A percentile compares a stretch with the other conserved stretches of the same genome.
These are phyloP conservation scores for Lupinus albus DNA, from an alignment of 306 rosid genomes.

Conservation along the genomic window DNA sequence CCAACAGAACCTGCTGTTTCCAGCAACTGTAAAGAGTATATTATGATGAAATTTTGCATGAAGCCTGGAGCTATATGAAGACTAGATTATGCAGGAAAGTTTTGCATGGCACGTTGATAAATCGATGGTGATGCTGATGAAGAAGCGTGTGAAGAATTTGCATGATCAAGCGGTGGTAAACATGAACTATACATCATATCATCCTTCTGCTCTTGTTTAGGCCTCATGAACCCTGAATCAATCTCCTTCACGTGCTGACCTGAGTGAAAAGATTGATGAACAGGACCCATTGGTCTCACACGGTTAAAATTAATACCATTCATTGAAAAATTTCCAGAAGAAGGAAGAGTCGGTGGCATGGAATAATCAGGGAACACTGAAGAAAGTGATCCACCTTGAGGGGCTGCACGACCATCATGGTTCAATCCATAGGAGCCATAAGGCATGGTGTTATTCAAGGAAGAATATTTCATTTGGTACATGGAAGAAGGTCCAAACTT, in stretches of 20 bases:
- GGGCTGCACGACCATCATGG: slow-evolving; percentile 43
- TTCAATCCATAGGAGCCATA: slow-evolving; percentile 55
- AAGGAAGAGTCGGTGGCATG: slow-evolving; percentile 55
- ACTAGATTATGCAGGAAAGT: slow-evolving; percentile 49
- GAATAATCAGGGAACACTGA: slow-evolving; percentile 63
- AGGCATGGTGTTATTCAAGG: slow-evolving; percentile 52
- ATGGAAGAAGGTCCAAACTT: slow-evolving; percentile 62
- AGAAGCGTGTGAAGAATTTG: slow-evolving; percentile 47
- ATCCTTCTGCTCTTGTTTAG: slow-evolving; percentile 74
- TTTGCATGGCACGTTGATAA: slow-evolving; percentile 56
- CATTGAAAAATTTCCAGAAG: slow-evolving; percentile 53
- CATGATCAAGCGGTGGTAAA: slow-evolving; percentile 51
- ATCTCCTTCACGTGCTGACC: slow-evolving; percentile 63
- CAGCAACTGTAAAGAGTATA: slow-evolving; percentile 1
- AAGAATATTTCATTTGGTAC: slow-evolving; percentile 63
- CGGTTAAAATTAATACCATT: slow-evolving; percentile 51
- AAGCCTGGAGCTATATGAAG: slow-evolving; percentile 15
- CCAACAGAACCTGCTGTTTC: slow-evolving; percentile 26
- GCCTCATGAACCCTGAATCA: slow-evolving; percentile 57
- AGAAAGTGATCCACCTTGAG: slow-evolving; percentile 48
- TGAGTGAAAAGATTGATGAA: slow-evolving; percentile 56
- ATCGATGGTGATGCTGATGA: slow-evolving; percentile 46
- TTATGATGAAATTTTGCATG: slow-evolving; percentile 62
- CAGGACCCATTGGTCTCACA: slow-evolving; percentile 48
- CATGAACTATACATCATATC: slow-evolving; percentile 47